Base-by-base conservation (phyloP, 805 yeast species). In the Grigorovia humatica region DNA sequence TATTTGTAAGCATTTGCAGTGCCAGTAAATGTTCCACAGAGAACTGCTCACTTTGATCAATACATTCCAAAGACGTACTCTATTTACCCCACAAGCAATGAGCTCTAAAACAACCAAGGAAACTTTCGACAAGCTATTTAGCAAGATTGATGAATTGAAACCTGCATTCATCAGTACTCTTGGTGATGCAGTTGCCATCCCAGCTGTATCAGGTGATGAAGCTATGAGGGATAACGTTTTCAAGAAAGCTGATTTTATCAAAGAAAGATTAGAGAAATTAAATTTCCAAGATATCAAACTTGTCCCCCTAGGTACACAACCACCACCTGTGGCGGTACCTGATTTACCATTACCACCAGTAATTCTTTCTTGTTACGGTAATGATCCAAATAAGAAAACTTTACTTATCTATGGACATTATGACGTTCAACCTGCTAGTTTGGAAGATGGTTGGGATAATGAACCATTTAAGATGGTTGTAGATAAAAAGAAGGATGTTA, bases 381-480 rank as follows among this genome's bases (percentile, higher is more conserved):
- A 67, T 29, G 95, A 89, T 65, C 83, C 96, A 43, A 57, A 68
- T 35, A 90, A 90, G 78, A 90, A 88, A 71, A 93, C 89, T 32
- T 85, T 93, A 45, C 77, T 95, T 57, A 82, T 93, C 43, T 93
- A 93, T 67, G 99, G 98, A 48, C 99, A 93, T 69, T 91, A 91
- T 70, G 99, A 93, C 63, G 99, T 93, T 56, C 99, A 93, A 74
- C 99, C 99, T 11, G 99, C 99, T 17, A 71, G 78, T 32, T 59
- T 73, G 53, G 95, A 85, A 60, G 99, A 93, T 66, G 99, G 99
- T 43, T 93, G 99, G 99, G 74, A 76, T 62, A 79, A 93, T 44
- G 96, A 90, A 56, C 99, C 99, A 9, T 93, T 93, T 71, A 74
- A 72, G 51, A 72, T 93, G 63, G 76, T 78, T 55, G 72, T 74